Conservation (phyloP, 2,329 filamentous ascomycete species). For the Lasiodiplodia sp. region DNA sequence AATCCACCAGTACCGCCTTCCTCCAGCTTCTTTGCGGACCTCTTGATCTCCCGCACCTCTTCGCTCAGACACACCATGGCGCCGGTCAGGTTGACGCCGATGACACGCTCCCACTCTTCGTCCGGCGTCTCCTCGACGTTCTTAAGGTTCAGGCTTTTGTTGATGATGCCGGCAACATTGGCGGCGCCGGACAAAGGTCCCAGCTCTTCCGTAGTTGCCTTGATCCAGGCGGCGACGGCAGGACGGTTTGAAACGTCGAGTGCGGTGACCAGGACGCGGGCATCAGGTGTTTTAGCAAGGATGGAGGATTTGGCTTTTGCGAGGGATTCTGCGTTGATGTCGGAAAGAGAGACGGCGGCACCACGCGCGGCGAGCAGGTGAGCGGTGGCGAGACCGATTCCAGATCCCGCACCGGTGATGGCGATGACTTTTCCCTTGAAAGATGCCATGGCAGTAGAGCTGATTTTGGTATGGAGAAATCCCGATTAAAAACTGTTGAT, state of each 20-base stretch:
- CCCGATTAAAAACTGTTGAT: no score
- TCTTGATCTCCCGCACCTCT: slow-evolving; percentile 51
- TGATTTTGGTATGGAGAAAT: neutral
- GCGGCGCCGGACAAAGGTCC: slow-evolving; percentile 63
- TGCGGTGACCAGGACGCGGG: slow-evolving; percentile 45
- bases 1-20: slow-evolving; percentile 22
- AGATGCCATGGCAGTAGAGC: slow-evolving; percentile 31
- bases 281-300: slow-evolving; percentile 33
- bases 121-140: slow-evolving; percentile 42
- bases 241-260: slow-evolving; percentile 59
- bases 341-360: slow-evolving; percentile 43
- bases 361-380: slow-evolving; percentile 6
- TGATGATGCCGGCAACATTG: slow-evolving; percentile 59
- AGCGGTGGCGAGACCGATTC: slow-evolving; percentile 36
- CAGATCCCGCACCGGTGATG: slow-evolving; percentile 43
- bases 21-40: slow-evolving; percentile 35
- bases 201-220: slow-evolving; percentile 53
- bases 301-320: slow-evolving; percentile 37
- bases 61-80: slow-evolving; percentile 49
- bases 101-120: slow-evolving; percentile 50
- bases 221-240: slow-evolving; percentile 62
- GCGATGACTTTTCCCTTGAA: slow-evolving; percentile 42
- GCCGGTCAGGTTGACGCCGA: slow-evolving; percentile 49
- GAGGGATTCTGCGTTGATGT: slow-evolving; percentile 41
- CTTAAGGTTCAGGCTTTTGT: slow-evolving; percentile 37